A percentile compares a stretch with the other conserved stretches of the same genome.
Evolutionary conservation across 768 basidiomycete species (phyloP).

Genomic region (Trametes cinnabarina): DNA sequence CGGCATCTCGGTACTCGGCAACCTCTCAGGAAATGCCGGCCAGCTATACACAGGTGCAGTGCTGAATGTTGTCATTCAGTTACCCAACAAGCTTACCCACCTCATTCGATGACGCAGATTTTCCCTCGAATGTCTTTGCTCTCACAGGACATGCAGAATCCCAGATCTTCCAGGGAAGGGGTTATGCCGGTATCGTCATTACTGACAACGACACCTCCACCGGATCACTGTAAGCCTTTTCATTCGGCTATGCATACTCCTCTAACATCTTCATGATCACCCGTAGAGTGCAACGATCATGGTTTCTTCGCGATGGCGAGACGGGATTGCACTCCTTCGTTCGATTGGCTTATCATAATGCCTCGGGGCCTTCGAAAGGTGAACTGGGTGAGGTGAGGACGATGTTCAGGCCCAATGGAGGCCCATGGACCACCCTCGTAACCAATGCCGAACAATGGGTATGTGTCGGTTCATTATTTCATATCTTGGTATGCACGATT

Average conservation of each 20-base stretch:
- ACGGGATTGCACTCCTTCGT: constrained; percentile 30
- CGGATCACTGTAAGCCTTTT: constrained; percentile 7
- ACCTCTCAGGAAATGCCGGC: constrained; percentile 24
- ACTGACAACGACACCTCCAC: constrained; percentile 25
- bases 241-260: too few relatives aligned
- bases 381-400: constrained; percentile 29
- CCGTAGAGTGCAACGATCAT: constrained; percentile 25
- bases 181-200: constrained; percentile 28
- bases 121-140: constrained; percentile 23
- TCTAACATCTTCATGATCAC: too few relatives aligned
- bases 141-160: constrained; percentile 11
- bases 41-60: constrained; percentile 24
- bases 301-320: constrained; percentile 30
- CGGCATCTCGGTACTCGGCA: constrained; percentile 20
- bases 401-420: constrained; percentile 30
- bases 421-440: constrained; percentile 27
- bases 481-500: neutral
- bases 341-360: constrained; percentile 26
- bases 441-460: constrained; percentile 31
- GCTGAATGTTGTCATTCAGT: too few relatives aligned
- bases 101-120: constrained; percentile 16
- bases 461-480: neutral
- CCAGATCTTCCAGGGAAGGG: constrained; percentile 15
- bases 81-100: neutral
- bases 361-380: constrained; percentile 19